These are phyloP conservation scores for Metarhizium anisopliae DNA, from an alignment of 2,329 filamentous ascomycete genomes.

Conservation along the genomic window DNA sequence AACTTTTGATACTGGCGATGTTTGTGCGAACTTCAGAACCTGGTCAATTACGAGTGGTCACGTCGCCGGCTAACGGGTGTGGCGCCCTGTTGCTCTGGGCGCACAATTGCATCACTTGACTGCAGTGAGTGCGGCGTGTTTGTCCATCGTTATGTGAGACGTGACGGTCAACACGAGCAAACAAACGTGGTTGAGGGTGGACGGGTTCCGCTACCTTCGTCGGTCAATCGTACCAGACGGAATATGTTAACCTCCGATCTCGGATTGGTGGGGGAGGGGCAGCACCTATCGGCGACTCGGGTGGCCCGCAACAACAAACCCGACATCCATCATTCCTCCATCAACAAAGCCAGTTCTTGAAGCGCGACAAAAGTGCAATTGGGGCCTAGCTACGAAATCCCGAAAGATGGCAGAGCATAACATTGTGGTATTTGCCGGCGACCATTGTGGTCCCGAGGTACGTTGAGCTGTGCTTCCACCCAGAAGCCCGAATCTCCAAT, in stretches of 20 bases:
- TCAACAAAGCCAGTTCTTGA: not conserved
- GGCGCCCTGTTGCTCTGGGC: too few species aligned
- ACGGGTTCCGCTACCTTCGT: too few species aligned
- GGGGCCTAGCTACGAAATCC: not conserved
- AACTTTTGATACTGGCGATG: too few species aligned
- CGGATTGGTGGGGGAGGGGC: constrained; percentile 7
- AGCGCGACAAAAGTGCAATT: not conserved
- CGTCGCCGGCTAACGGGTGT: too few species aligned
- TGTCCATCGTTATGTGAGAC: too few species aligned
- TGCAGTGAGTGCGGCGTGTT: not conserved
- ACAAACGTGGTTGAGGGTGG: too few species aligned
- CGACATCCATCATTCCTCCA: not conserved
- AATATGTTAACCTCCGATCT: constrained; percentile 3
- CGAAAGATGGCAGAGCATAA: constrained; percentile 59
- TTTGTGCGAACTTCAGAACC: too few species aligned
- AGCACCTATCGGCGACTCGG: not conserved
- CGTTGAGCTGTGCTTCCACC: constrained; percentile 15
- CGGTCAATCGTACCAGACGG: too few species aligned
- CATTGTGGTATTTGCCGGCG: constrained; percentile 73
- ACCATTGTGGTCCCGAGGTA: constrained; percentile 83
- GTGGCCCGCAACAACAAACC: not conserved
- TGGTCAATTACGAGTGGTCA: too few species aligned
- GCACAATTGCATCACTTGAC: too few species aligned
- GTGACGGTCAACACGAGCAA: too few species aligned
- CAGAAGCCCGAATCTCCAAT: not conserved